These are phyloP conservation scores for Flaveria sonorensis DNA, from an alignment of 129 eudicot genomes.

Conservation along the genomic window DNA sequence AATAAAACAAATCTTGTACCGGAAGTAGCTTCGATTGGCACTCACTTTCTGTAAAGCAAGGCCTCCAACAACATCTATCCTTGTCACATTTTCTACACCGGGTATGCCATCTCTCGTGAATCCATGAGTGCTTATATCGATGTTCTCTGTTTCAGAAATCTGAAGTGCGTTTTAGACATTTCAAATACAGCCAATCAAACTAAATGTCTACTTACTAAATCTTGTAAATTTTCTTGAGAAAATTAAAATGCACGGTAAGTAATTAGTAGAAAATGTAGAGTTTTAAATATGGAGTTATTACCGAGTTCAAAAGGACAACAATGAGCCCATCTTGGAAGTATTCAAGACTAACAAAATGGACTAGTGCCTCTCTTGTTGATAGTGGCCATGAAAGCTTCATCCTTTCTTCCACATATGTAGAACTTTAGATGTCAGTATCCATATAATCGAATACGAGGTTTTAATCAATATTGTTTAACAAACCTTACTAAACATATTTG, in stretches of 20 bases:
- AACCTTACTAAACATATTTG: conserved; percentile 86
- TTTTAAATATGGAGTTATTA: conserved; percentile 28
- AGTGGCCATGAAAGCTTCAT: conserved; percentile 97
- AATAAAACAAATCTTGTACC: conserved; percentile 40
- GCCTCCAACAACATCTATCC: conserved; percentile 90
- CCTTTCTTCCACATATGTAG: conserved; percentile 87
- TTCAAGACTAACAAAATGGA: conserved; percentile 66
- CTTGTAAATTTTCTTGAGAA: background rate
- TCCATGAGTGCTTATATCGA: conserved; percentile 68
- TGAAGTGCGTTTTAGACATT: conserved; percentile 28
- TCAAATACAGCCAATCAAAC: conserved; percentile 2
- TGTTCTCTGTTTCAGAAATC: conserved; percentile 72
- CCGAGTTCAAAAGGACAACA: conserved; percentile 79
- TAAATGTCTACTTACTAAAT: background rate
- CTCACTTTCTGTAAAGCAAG: conserved; percentile 85
- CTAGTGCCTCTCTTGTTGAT: conserved; percentile 76
- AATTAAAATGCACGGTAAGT: background rate
- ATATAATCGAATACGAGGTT: conserved; percentile 2
- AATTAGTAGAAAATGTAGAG: background rate
- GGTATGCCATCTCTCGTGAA: conserved; percentile 74
- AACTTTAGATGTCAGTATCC: conserved; percentile 41
- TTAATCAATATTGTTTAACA: conserved; percentile 16
- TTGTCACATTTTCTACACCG: conserved; percentile 61
- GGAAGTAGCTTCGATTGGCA: conserved; percentile 69
- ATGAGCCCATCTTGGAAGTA: conserved; percentile 79